Evolutionary conservation across 768 basidiomycete genomes (phyloP).

Genomic region (Agrocybe praecox): DNA sequence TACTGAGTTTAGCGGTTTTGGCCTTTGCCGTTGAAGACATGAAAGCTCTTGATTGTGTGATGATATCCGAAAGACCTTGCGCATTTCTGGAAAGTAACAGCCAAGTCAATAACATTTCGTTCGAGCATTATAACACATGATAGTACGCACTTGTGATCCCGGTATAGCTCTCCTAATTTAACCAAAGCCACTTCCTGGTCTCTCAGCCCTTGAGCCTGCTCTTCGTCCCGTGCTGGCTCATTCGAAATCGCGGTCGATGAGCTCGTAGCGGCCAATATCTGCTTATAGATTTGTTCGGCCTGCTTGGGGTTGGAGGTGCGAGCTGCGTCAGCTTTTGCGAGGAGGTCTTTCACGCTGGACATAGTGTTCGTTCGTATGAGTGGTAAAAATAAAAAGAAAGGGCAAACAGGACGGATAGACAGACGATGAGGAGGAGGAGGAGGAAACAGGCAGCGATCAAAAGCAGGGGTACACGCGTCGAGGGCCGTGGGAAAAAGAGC

Average conservation of each 20-base stretch:
- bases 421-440: conserved; percentile 10
- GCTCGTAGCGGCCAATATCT: conserved; percentile 52
- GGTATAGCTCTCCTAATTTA: conserved; percentile 84
- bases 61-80: conserved; percentile 81
- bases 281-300: conserved; percentile 76
- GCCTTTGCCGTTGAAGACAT: conserved; percentile 96
- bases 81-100: conserved; percentile 63
- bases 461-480: conserved; percentile 35
- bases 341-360: conserved; percentile 40
- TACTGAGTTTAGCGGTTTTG: conserved; percentile 95
- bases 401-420: background rate
- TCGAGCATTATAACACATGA: background rate
- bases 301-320: conserved; percentile 47
- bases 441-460: background rate
- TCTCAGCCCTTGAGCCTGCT: conserved; percentile 60
- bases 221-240: conserved; percentile 33
- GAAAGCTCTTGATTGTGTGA: conserved; percentile 80
- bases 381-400: conserved; percentile 17
- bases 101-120: background rate
- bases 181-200: conserved; percentile 87
- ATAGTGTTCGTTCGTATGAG: conserved; percentile 15
- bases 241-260: conserved; percentile 29
- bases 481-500: conserved; percentile 32
- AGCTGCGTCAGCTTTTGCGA: conserved; percentile 57
- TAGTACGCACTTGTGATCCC: conserved; percentile 74